phyloP scores from a whole-genome alignment of 1,284 basidiomycete species.

The Papiliotrema laurentii region DNA sequence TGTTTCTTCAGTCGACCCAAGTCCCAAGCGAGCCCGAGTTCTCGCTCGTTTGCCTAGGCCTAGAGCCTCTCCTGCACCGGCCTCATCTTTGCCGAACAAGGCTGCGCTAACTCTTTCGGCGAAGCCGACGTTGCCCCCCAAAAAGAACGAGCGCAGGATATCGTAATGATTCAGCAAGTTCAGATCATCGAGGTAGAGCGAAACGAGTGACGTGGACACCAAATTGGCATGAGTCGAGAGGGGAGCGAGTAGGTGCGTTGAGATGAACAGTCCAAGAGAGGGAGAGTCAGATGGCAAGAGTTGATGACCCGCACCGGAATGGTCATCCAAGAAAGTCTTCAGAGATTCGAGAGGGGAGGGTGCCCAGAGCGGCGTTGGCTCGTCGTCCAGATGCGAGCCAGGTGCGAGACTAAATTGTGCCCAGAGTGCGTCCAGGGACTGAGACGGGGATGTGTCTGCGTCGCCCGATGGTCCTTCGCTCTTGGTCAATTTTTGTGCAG shows the following conservation, averaged over 20 bases:
- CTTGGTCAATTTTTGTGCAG: too few relatives aligned
- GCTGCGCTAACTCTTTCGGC: constrained; percentile 31
- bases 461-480: too few relatives aligned
- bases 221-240: constrained; percentile 31
- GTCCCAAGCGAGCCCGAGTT: constrained; percentile 35
- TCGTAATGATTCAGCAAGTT: constrained; percentile 39
- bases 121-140: constrained; percentile 39
- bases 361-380: constrained; percentile 18
- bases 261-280: constrained; percentile 35
- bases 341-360: constrained; percentile 24
- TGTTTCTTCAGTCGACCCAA: constrained; percentile 7
- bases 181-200: constrained; percentile 40
- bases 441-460: too few relatives aligned
- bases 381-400: constrained; percentile 19
- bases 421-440: constrained; percentile 19
- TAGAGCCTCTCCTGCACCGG: constrained; percentile 26
- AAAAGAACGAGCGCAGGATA: constrained; percentile 37
- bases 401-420: constrained; percentile 20
- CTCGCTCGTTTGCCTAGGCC: constrained; percentile 33
- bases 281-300: constrained; percentile 30
- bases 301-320: constrained; percentile 16
- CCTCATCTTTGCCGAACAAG: constrained; percentile 36
- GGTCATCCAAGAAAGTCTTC: constrained; percentile 24
- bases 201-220: constrained; percentile 38
- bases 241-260: constrained; percentile 30